Conservation (phyloP, 1,284 basidiomycete species). For the Ustilago curta region DNA sequence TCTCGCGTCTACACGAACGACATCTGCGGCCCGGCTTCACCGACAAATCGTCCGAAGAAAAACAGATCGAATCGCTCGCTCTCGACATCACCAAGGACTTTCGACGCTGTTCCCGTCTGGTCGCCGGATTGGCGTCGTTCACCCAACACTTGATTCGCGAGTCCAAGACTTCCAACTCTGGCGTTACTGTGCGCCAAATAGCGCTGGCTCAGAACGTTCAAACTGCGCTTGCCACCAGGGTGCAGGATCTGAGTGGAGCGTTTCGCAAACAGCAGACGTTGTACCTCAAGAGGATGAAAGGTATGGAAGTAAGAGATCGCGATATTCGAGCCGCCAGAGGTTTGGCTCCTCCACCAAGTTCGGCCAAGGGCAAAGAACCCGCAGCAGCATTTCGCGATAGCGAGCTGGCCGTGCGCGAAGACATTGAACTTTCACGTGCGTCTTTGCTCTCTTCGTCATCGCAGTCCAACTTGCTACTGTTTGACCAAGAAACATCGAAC, state of each 20-base stretch:
- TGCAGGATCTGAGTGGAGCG: slow-evolving; percentile 90
- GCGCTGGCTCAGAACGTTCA: slow-evolving; percentile 91
- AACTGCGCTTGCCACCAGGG: slow-evolving; percentile 89
- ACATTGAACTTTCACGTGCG: slow-evolving; percentile 56
- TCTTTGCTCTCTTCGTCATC: slow-evolving; percentile 6
- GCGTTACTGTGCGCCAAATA: slow-evolving; percentile 57
- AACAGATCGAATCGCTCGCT: slow-evolving; percentile 89
- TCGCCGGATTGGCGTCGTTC: slow-evolving; percentile 53
- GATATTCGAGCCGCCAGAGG: slow-evolving; percentile 51
- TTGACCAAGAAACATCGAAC: slow-evolving; percentile 16
- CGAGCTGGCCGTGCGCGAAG: slow-evolving; percentile 60
- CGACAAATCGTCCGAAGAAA: slow-evolving; percentile 91
- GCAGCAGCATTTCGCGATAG: slow-evolving; percentile 39
- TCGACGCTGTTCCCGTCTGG: slow-evolving; percentile 52
- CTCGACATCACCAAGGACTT: slow-evolving; percentile 80
- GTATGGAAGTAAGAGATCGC: slow-evolving; percentile 71
- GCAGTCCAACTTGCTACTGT: slow-evolving; percentile 21
- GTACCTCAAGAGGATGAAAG: slow-evolving; percentile 87
- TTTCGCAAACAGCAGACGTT: slow-evolving; percentile 97
- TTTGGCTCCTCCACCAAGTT: slow-evolving; percentile 10
- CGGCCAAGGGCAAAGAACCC: slow-evolving; percentile 13
- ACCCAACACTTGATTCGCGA: slow-evolving; percentile 73
- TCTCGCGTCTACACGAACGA: slow-evolving; percentile 92
- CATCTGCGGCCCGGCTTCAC: slow-evolving; percentile 95
- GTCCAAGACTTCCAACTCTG: slow-evolving; percentile 61